Evolutionary conservation across 495 filamentous ascomycete genomes (phyloP), one percentile per base, ranked within the genome.

Genomic region (Hyaloscypha bicolor): DNA sequence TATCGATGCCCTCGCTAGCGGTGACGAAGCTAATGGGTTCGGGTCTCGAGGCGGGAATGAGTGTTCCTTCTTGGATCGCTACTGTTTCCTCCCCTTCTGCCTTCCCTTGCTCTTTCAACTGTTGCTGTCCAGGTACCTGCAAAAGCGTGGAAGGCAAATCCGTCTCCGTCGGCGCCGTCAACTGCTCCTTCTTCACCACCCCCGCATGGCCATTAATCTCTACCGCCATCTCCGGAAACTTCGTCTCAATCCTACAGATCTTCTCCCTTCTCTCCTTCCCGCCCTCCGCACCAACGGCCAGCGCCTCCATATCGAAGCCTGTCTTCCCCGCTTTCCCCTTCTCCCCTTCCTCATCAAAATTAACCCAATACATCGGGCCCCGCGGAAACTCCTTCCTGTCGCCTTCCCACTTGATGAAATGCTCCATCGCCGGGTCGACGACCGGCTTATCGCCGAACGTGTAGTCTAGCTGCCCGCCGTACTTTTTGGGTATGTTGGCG

Each of bases 401-500:
- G 16, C 77, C 77, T 69, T 82, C 79, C 77, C 80, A 87, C 4
- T 67, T 73, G 21, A 72, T 69, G 2, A 88, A 77, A n/a, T 82
- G 65, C 37, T 83, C 79, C 22, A 78, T 74, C 39, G 84, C 83
- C 6, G 88, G 87, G 68, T 97, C 93, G 22, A 91, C 76, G 60
- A 85, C 81, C 14, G 92, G 91, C 77, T 86, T 79, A 63, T 90
- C 86, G 60, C 90, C 90, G 77, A 88, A 96, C 67, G 88, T 74
- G 80, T 90, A 97, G 42, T 95, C 89, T 5, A 97, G 83, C 58
- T 91, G 83, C 33, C 93, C 93, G 59, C 93, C 93, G 72, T 94
- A 97, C 71, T 87, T 85, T 77, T 90, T 91, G 14, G 93, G 93
- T 56, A 97, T 91, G 73, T 92, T 89, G 60, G 83, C 80, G 0